These are phyloP conservation scores for Trichophyton equinum DNA, from an alignment of 2,329 filamentous ascomycete species.

Conservation along the genomic window DNA sequence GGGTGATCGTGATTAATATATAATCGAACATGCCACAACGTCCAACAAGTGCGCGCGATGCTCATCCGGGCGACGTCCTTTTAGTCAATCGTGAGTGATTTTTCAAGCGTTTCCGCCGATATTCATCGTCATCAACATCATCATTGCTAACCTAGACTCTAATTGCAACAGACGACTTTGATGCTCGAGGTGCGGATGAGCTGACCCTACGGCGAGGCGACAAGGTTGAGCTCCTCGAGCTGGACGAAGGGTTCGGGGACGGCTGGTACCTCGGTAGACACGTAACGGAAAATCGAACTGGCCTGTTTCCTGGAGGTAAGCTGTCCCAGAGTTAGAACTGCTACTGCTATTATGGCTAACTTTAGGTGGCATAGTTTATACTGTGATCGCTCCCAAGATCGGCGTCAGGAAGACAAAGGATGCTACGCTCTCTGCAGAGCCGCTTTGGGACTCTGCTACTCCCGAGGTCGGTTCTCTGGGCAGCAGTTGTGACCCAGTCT, in stretches of 20 bases:
- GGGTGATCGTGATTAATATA: background rate
- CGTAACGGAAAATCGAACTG: slow-evolving; percentile 29
- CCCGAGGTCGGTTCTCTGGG: background rate
- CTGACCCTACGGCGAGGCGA: slow-evolving; percentile 70
- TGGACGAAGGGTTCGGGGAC: slow-evolving; percentile 55
- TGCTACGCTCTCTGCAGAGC: slow-evolving; percentile 5
- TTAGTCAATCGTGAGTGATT: slow-evolving; percentile 34
- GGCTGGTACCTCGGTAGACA: slow-evolving; percentile 51
- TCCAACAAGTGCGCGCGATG: slow-evolving; percentile 24
- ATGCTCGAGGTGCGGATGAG: slow-evolving; percentile 84
- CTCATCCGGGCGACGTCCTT: slow-evolving; percentile 31
- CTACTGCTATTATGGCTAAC: slow-evolving; percentile 11
- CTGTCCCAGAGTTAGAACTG: background rate
- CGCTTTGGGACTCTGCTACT: background rate
- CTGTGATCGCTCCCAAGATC: slow-evolving; percentile 16
- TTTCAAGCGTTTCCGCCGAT: no score
- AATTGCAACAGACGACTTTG: slow-evolving; percentile 63
- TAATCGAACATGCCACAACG: slow-evolving; percentile 22
- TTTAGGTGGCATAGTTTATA: slow-evolving; percentile 17
- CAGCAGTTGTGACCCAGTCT: slow-evolving; percentile 13
- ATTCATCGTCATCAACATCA: slow-evolving; percentile 4
- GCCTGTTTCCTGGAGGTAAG: slow-evolving; percentile 39
- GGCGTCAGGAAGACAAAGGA: slow-evolving; percentile 10
- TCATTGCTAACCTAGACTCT: background rate
- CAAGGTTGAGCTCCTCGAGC: slow-evolving; percentile 50